These are phyloP conservation scores for Vigna reflexopilosa DNA, from an alignment of 306 rosid species.

Conservation along the genomic window DNA sequence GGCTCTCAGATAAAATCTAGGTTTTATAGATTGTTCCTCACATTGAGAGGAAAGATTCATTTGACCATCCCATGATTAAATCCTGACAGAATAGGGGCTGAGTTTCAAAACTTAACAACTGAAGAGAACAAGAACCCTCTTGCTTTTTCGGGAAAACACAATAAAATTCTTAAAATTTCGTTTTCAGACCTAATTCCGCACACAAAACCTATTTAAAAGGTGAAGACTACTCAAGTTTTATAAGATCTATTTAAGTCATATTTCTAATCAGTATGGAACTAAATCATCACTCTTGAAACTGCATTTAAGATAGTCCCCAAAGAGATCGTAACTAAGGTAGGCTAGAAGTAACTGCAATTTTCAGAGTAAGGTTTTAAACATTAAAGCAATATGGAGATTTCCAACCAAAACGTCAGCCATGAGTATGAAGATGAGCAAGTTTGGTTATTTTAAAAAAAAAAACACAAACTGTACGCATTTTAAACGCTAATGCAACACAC, in stretches of 20 bases:
- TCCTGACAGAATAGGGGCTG: not conserved
- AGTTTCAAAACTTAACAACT: not conserved
- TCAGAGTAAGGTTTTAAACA: slow-evolving; percentile 19
- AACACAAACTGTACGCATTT: slow-evolving; percentile 2
- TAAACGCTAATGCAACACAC: slow-evolving; percentile 9
- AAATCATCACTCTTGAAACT: not conserved
- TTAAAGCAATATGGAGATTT: not conserved
- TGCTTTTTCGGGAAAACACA: not conserved
- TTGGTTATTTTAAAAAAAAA: not conserved
- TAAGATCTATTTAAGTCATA: too few relatives aligned
- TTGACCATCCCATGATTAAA: not conserved
- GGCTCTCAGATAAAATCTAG: not conserved
- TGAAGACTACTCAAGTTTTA: too few relatives aligned
- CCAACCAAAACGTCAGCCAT: not conserved
- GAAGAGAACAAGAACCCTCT: not conserved
- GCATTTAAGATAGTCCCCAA: not conserved
- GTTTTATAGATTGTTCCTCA: not conserved
- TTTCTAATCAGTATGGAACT: too few relatives aligned
- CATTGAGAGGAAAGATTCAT: slow-evolving; percentile 5
- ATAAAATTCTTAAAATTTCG: too few relatives aligned
- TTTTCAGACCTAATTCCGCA: too few relatives aligned
- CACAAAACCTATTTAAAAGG: too few relatives aligned
- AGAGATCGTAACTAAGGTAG: not conserved
- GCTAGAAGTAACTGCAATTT: not conserved
- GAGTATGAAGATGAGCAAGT: not conserved